phyloP scores from a whole-genome alignment of 2,329 filamentous ascomycete genomes.

The Sphaerulina musiva region DNA sequence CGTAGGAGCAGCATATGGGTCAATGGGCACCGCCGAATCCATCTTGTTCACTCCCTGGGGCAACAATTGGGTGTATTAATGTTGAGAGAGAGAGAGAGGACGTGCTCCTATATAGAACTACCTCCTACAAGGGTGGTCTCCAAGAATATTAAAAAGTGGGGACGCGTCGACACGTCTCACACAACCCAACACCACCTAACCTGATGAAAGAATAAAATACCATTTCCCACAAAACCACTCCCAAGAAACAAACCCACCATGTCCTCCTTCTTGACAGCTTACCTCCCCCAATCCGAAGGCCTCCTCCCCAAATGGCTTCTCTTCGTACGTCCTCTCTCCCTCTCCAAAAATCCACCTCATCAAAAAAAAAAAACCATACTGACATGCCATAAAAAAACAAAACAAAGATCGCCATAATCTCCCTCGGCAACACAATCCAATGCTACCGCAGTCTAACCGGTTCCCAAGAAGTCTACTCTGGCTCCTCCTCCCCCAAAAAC shows the following conservation, averaged over 20 bases:
- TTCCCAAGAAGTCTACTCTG: constrained; percentile 80
- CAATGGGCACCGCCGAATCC: constrained; percentile 19
- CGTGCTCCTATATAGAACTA: neutral
- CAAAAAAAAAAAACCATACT: neutral
- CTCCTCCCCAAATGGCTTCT: constrained; percentile 60
- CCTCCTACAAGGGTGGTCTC: neutral
- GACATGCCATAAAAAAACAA: neutral
- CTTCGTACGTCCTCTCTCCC: constrained; percentile 44
- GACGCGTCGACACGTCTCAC: neutral
- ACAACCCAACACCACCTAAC: neutral
- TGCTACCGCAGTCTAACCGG: constrained; percentile 73
- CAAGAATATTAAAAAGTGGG: neutral
- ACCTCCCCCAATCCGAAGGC: constrained; percentile 44
- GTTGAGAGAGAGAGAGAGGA: neutral
- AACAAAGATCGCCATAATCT: constrained; percentile 68
- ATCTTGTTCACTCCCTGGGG: constrained; percentile 7
- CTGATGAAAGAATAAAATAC: neutral
- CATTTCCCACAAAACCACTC: neutral
- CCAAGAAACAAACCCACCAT: constrained; percentile 1
- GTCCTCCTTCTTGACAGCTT: constrained; percentile 29
- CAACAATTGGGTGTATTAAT: neutral
- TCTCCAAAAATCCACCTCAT: neutral
- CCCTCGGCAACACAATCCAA: constrained; percentile 78
- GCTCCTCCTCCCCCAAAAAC: constrained; percentile 45
- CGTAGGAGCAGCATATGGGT: constrained; percentile 29